These are phyloP conservation scores for Aplosporella prunicola DNA, from an alignment of 2,329 filamentous ascomycete genomes.

Conservation along the genomic window DNA sequence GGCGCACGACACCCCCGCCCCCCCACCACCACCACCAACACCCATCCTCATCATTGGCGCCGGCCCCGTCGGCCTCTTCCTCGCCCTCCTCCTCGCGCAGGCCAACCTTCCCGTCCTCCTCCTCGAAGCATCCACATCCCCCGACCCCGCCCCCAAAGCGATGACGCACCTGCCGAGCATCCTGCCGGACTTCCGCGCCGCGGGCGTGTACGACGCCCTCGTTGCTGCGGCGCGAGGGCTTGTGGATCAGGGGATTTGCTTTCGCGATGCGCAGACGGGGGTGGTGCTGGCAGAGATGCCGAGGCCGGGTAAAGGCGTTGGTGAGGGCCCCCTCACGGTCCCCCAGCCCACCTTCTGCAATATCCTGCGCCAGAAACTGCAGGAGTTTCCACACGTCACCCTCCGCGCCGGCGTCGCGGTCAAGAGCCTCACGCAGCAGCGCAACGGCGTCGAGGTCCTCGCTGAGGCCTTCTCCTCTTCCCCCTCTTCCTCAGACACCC, in stretches of 20 bases:
- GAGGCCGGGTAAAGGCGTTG: slow-evolving; percentile 20
- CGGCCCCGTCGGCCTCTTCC: slow-evolving; percentile 33
- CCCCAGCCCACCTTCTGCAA: slow-evolving; percentile 25
- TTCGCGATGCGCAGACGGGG: slow-evolving; percentile 15
- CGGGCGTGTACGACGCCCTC: slow-evolving; percentile 29
- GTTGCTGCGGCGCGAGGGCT: slow-evolving; percentile 16
- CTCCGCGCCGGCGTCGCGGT: slow-evolving; percentile 19
- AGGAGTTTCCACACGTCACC: slow-evolving; percentile 11
- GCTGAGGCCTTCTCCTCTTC: too few relatives aligned
- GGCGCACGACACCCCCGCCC: too few relatives aligned
- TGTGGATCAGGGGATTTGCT: slow-evolving; percentile 21
- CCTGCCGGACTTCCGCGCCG: slow-evolving; percentile 29
- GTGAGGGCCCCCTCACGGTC: slow-evolving; percentile 19
- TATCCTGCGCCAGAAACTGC: slow-evolving; percentile 18
- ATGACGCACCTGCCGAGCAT: slow-evolving; percentile 35
- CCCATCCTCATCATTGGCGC: slow-evolving; percentile 31
- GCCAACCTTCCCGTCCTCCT: slow-evolving; percentile 21
- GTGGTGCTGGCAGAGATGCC: slow-evolving; percentile 19
- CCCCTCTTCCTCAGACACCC: background rate
- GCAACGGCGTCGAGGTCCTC: slow-evolving; percentile 8
- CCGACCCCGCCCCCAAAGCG: slow-evolving; percentile 27
- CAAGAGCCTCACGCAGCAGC: slow-evolving; percentile 12
- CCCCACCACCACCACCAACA: slow-evolving; percentile 11
- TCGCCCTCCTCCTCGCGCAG: slow-evolving; percentile 30
- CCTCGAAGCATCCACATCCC: slow-evolving; percentile 16